phyloP scores from a whole-genome alignment of 2,329 filamentous ascomycete genomes.

The Drechslera avenae region DNA sequence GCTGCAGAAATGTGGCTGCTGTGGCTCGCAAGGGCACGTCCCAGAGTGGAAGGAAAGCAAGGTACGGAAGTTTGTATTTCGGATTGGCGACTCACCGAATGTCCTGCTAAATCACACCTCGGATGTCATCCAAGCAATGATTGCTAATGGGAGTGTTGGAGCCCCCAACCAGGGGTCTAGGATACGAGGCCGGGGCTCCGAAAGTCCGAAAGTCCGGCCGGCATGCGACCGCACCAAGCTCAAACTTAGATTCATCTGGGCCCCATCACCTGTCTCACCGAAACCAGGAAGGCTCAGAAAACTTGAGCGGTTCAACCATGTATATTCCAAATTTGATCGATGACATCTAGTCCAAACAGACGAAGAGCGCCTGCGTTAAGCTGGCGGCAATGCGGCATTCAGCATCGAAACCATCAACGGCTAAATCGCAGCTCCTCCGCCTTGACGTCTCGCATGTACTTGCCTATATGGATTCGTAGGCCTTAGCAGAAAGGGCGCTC shows the following conservation, averaged over 20 bases:
- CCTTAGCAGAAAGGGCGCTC: too few relatives aligned
- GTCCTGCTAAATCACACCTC: not conserved
- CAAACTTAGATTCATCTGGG: not conserved
- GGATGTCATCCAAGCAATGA: not conserved
- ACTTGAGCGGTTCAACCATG: too few relatives aligned
- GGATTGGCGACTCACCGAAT: not conserved
- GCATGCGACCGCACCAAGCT: not conserved
- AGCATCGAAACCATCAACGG: too few relatives aligned
- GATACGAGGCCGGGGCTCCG: not conserved
- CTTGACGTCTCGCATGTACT: too few relatives aligned
- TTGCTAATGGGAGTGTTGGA: not conserved
- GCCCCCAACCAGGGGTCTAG: not conserved
- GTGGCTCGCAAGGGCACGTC: not conserved
- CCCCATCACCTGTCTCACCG: not conserved
- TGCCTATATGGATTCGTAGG: too few relatives aligned
- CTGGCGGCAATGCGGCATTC: too few relatives aligned
- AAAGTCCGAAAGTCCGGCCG: constrained; percentile 1
- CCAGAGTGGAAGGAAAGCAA: not conserved
- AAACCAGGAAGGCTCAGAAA: too few relatives aligned
- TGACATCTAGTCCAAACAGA: too few relatives aligned
- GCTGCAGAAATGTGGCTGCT: not conserved
- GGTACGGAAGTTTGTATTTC: not conserved
- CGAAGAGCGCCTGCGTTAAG: too few relatives aligned
- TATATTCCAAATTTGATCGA: too few relatives aligned
- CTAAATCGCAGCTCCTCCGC: too few relatives aligned